Evolutionary conservation across 176 grass and related monocot genomes (phyloP), one percentile per base, ranked within the genome.

Genomic region (Stipa capillata): DNA sequence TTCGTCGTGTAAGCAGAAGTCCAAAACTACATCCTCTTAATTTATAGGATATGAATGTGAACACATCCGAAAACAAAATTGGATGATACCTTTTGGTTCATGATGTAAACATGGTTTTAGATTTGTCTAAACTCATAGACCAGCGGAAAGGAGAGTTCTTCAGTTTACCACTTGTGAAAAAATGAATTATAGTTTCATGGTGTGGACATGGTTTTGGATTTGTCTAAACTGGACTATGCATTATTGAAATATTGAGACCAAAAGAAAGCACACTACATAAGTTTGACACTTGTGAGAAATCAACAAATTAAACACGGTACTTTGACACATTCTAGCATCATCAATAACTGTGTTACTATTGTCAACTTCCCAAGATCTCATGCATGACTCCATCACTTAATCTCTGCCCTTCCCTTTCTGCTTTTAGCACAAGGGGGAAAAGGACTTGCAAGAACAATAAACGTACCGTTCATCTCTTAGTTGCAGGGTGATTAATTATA

Each of bases 71-170:
- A 40, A 40, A 4, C n/a, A 77, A 25, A 70, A 18, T 4, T 32
- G 16, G 14, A 21, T 15, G 6, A 31, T 8, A 66, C 40, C 48
- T 61, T 60, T 28, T 44, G 21, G 53, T 63, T 42, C 74, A 63
- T 79, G 69, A 80, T 43, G 69, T 44, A 62, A 45, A 18, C 86
- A 80, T 62, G 81, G 65, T 49, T 72, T 47, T 72, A 64, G 18
- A 79, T 85, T 63, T 72, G 74, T 79, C 65, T 85, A 71, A 42
- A 78, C 74, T 31, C 10, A 13, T n/a, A 10, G 31, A 77, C 62
- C 73, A 53, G 37, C 21, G 44, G n/a, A 45, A 56, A 65, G 18
- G 23, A 43, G 8, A 77, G 28, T 35, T 5, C 23, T 67, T 54
- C 74, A 32, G 8, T 77, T 31, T n/a, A 65, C 78, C 25, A 67